Base-by-base conservation (phyloP, 495 filamentous ascomycete species). In the Trichoderma virens region DNA sequence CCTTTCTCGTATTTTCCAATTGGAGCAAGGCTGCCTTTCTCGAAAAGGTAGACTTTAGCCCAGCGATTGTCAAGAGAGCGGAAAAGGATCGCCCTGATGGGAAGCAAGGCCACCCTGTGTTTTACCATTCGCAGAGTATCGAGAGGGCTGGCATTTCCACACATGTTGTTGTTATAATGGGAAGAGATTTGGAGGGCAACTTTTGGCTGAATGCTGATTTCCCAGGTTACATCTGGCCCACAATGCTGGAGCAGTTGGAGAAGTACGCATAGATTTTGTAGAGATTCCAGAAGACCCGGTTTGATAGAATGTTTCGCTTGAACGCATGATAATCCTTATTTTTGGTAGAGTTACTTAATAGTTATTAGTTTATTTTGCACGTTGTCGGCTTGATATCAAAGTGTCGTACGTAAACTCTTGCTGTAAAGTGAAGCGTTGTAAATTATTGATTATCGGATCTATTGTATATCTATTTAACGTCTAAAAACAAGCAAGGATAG, bases 1-100 rank as follows among this genome's bases (percentile, higher is more conserved):
- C 70, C 9, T 68, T 78, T 13, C 54, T 79, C 13, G 71, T 72
- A 30, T 73, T 79, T 43, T 76, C 74, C 5, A 83, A 82, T 69
- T 82, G 79, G 79, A 69, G 69, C 35, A 80, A 78, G 63, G 77
- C 72, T 3, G 67, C 69, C 23, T 73, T 83, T 60, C 80, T 79
- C 62, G 69, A 79, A 30, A 69, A 74, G 60, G 47, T 67, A 2
- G 72, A 83, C 67, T 81, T 83, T 68, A 68, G 72, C 38, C 72
- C 76, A 0, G 80, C 80, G 0, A 72, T 80, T 9, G 65, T 78
- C 47, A 16, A 54, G 31, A 25, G 18, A 5, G 3, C 56, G 56
- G 27, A 27, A 31, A 6, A 23, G 34, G 60, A n/a, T 43, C 13
- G 60, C 31, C 23, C 45, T 51, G 18, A 63, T 43, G 43, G 25